A percentile compares a stretch with the other conserved stretches of the same genome.
Evolutionary conservation across 768 basidiomycete species (phyloP).

Genomic region (Cantharellus anzutake): DNA sequence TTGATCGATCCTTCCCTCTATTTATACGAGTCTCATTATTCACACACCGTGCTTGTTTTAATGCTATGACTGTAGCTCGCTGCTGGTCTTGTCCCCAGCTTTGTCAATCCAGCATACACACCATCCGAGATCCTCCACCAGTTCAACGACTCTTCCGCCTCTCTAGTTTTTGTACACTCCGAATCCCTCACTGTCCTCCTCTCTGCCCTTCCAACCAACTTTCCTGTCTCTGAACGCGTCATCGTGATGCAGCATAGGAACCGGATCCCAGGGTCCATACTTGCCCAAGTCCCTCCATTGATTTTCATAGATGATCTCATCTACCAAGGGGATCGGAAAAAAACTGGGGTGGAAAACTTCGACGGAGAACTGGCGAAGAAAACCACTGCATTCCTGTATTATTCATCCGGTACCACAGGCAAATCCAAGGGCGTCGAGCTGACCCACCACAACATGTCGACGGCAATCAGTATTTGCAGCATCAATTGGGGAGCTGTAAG

Average conservation of each 20-base stretch:
- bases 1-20: background rate
- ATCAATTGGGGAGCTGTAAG: background rate
- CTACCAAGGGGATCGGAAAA: conserved; percentile 10
- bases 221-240: conserved; percentile 30
- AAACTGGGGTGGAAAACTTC: background rate
- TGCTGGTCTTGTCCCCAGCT: conserved; percentile 46
- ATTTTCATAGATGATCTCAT: background rate
- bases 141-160: conserved; percentile 44
- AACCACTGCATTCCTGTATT: background rate
- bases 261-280: conserved; percentile 43
- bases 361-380: background rate
- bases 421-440: conserved; percentile 49
- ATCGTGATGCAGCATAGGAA: conserved; percentile 31
- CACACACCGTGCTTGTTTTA: background rate
- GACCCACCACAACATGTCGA: background rate
- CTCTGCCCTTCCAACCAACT: conserved; percentile 27
- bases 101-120: conserved; percentile 57
- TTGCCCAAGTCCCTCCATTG: conserved; percentile 15
- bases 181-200: conserved; percentile 32
- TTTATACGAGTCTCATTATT: background rate
- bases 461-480: background rate
- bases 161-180: conserved; percentile 45
- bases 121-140: conserved; percentile 51
- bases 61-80: conserved; percentile 21
- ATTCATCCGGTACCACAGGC: conserved; percentile 43